These are phyloP conservation scores for Cyanodermella asteris DNA, from an alignment of 2,329 filamentous ascomycete species.

Conservation along the genomic window DNA sequence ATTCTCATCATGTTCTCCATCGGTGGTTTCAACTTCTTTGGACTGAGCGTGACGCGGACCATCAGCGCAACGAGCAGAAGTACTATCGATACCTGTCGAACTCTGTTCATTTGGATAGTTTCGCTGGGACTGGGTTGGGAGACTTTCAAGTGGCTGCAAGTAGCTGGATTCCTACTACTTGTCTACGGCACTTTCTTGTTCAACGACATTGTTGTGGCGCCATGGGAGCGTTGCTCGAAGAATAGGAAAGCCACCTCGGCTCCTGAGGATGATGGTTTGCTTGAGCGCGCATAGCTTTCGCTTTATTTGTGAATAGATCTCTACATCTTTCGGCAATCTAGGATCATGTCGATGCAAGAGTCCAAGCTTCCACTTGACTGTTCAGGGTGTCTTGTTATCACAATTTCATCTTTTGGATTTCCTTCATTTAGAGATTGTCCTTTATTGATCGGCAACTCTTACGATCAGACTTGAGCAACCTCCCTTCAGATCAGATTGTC, in stretches of 20 bases:
- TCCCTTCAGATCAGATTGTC: too few relatives aligned
- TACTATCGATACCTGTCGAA: conserved; percentile 93
- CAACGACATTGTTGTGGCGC: conserved; percentile 78
- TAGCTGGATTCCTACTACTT: conserved; percentile 65
- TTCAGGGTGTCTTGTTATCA: too few relatives aligned
- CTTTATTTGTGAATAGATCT: too few relatives aligned
- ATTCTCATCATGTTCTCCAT: conserved; percentile 94
- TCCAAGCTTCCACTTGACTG: too few relatives aligned
- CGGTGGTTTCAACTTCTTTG: conserved; percentile 97
- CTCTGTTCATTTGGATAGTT: conserved; percentile 94
- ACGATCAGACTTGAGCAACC: too few relatives aligned
- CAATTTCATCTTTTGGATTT: too few relatives aligned
- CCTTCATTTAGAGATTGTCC: too few relatives aligned
- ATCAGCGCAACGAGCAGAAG: conserved; percentile 86
- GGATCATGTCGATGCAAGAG: too few relatives aligned
- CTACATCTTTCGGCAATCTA: too few relatives aligned
- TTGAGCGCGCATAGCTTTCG: not conserved
- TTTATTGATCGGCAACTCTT: too few relatives aligned
- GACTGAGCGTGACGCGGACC: conserved; percentile 69
- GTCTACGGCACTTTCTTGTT: conserved; percentile 96
- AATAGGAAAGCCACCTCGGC: too few relatives aligned
- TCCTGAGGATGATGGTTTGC: conserved; percentile 10
- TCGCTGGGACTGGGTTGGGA: conserved; percentile 90
- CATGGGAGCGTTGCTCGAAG: conserved; percentile 44
- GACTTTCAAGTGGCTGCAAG: conserved; percentile 91